Evolutionary conservation across 441 rosid genomes (phyloP).

Genomic region (Croton laevigatus): DNA sequence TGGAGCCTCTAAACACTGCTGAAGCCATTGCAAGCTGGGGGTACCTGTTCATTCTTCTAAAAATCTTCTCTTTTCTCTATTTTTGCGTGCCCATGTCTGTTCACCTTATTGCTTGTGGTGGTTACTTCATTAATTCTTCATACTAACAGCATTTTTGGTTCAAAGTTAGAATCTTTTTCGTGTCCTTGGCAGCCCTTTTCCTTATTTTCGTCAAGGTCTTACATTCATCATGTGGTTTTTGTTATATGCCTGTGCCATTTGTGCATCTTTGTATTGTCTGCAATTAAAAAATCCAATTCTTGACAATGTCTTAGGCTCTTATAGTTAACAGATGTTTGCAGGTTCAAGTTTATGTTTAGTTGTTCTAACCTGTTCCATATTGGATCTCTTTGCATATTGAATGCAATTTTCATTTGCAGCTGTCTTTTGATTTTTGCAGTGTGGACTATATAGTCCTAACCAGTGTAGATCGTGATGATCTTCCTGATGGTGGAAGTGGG

Average conservation of each 20-base stretch:
- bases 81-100: background rate
- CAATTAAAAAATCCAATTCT: background rate
- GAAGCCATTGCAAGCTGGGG: conserved; percentile 92
- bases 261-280: background rate
- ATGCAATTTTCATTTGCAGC: background rate
- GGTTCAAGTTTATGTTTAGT: background rate
- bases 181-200: background rate
- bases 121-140: background rate
- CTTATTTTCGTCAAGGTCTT: background rate
- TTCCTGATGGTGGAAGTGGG: conserved; percentile 99
- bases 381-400: background rate
- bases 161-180: background rate
- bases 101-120: background rate
- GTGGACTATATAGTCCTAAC: conserved; percentile 97
- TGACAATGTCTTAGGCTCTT: background rate
- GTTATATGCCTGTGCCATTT: background rate
- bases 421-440: conserved; percentile 34
- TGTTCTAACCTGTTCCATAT: background rate
- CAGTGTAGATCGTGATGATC: conserved; percentile 96
- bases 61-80: background rate
- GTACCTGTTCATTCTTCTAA: conserved; percentile 29
- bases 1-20: conserved; percentile 94
- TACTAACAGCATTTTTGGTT: background rate
- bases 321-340: background rate
- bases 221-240: background rate